These are phyloP conservation scores for Pisolithus sp. DNA, from an alignment of 768 basidiomycete genomes.

Conservation along the genomic window DNA sequence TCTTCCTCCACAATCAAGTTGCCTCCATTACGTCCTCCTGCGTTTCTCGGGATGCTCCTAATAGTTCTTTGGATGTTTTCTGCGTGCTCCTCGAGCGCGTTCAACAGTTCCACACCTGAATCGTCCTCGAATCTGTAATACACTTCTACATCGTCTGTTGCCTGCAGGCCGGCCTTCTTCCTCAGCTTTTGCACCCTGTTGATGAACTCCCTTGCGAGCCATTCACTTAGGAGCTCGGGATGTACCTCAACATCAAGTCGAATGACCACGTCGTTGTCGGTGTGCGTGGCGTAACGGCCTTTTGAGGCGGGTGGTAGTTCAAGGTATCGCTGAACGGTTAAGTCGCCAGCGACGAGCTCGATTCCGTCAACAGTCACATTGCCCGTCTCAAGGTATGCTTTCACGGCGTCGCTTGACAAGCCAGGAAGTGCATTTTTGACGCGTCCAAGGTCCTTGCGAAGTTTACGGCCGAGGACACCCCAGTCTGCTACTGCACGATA, in stretches of 20 bases:
- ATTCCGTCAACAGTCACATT: constrained; percentile 85
- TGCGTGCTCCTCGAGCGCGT: constrained; percentile 58
- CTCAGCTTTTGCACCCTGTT: constrained; percentile 92
- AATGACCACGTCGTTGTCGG: constrained; percentile 92
- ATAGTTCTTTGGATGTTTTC: constrained; percentile 72
- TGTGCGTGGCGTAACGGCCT: constrained; percentile 72
- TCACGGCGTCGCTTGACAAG: constrained; percentile 78
- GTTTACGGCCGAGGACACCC: constrained; percentile 87
- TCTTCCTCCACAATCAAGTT: constrained; percentile 73
- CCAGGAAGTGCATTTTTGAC: constrained; percentile 84
- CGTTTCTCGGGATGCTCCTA: constrained; percentile 60
- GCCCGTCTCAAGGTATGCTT: constrained; percentile 65
- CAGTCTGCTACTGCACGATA: constrained; percentile 94
- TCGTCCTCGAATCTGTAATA: constrained; percentile 78
- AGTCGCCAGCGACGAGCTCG: constrained; percentile 82
- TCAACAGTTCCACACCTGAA: constrained; percentile 53
- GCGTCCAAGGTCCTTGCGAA: constrained; percentile 84
- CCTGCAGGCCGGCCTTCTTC: constrained; percentile 92
- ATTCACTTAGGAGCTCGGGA: constrained; percentile 80
- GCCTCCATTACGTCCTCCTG: constrained; percentile 44
- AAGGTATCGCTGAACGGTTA: constrained; percentile 86
- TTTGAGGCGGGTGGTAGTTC: constrained; percentile 60
- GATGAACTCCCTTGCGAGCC: constrained; percentile 82
- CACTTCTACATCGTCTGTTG: constrained; percentile 88
- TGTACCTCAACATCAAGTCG: constrained; percentile 87